These are phyloP conservation scores for Phlebiopsis gigantea DNA, from an alignment of 768 basidiomycete genomes.

Conservation along the genomic window DNA sequence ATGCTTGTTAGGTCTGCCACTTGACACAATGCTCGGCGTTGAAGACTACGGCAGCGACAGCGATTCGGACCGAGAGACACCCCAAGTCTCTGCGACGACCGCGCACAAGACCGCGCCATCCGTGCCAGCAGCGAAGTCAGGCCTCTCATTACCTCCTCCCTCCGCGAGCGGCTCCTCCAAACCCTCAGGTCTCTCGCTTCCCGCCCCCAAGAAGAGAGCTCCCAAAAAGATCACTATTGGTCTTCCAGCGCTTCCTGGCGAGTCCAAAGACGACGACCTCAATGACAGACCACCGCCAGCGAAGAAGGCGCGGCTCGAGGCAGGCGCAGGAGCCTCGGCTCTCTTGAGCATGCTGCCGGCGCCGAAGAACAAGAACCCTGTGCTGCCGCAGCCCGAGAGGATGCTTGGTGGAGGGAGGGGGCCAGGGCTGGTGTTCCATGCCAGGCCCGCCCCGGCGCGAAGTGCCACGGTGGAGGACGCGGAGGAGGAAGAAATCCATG, in stretches of 20 bases:
- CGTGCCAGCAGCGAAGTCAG: conserved; percentile 26
- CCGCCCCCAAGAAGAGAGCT: conserved; percentile 40
- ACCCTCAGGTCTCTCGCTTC: conserved; percentile 24
- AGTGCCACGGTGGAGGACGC: conserved; percentile 23
- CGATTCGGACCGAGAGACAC: conserved; percentile 46
- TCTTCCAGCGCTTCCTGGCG: conserved; percentile 42
- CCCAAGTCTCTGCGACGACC: conserved; percentile 13
- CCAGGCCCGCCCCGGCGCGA: conserved; percentile 17
- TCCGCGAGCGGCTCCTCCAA: conserved; percentile 13
- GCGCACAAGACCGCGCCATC: conserved; percentile 16
- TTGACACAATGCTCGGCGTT: conserved; percentile 58
- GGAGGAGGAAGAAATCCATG: conserved; percentile 17
- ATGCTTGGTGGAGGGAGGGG: conserved; percentile 62
- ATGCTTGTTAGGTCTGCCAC: background rate
- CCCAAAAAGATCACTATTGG: conserved; percentile 61
- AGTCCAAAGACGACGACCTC: conserved; percentile 34
- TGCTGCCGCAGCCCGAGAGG: conserved; percentile 39
- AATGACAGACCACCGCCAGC: conserved; percentile 40
- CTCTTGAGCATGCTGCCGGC: conserved; percentile 71
- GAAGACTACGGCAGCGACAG: conserved; percentile 76
- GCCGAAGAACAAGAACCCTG: conserved; percentile 53
- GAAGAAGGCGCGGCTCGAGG: conserved; percentile 47
- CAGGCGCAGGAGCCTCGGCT: conserved; percentile 56
- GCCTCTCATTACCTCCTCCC: conserved; percentile 33
- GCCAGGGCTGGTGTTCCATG: conserved; percentile 57